Evolutionary conservation across 192 early-diverging fungal genomes (phyloP), one percentile per base, ranked within the genome.

Genomic region (Oehlia diaphana): DNA sequence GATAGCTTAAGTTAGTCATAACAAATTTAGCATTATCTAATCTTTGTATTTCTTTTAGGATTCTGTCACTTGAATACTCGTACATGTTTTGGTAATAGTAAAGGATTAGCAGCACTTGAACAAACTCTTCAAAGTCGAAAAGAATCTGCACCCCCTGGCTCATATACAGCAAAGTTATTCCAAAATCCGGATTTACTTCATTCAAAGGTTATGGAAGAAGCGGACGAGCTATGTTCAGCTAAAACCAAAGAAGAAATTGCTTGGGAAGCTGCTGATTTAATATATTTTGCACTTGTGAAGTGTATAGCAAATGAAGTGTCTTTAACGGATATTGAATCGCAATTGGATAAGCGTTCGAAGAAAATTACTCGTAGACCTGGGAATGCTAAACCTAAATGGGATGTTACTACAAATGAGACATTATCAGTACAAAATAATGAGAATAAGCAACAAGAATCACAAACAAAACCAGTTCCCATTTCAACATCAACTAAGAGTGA

Each of bases 191-290:
- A 84, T 37, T 83, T 99, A 44, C 89, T 99, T 39, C 85, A 89
- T 68, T 90, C 96, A 74, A 99, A 99, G 89, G 94, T 99, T 77
- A 89, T 96, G 85, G 98, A 99, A 82, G 97, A 98, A 85, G 98
- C 98, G 2, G 88, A 92, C 12, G 98, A 98, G 84, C 82, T 99
- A 39, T 95, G 94, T 70, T 91, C 95, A 28, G 96, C 98, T 61
- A 87, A 80, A 2, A 84, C 79, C 1, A 84, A 87, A 53, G 91
- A 92, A 16, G 94, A 98, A 9, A 92, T 98, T 83, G 95, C 96
- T 3, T 97, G 93, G 89, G 97, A 99, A 85, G 93, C 96, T 9
- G 97, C 98, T 19, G 98, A 99, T 83, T 81, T 98, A 73, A 89
- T 99, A 74, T 99, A 98, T 87, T 99, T 99, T 88, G 92, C 95